phyloP scores from a whole-genome alignment of 2,329 filamentous ascomycete species.

The Daldinia eschscholtzii region DNA sequence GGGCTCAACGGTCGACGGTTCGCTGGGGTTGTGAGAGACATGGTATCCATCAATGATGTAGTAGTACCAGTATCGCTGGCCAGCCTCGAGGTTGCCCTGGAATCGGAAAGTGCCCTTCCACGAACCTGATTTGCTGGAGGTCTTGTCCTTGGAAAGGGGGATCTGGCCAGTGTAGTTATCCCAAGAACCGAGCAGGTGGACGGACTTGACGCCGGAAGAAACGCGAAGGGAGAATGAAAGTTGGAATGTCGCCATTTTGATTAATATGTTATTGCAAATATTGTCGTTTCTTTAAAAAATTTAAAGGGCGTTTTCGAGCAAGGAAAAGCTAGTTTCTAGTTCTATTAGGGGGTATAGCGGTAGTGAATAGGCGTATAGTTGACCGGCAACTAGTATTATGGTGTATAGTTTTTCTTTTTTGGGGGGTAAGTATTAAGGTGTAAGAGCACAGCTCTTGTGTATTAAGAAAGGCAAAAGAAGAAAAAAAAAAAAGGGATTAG shows the following conservation, averaged over 20 bases:
- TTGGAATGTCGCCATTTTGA: constrained; percentile 89
- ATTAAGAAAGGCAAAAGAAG: constrained; percentile 54
- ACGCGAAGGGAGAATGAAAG: constrained; percentile 96
- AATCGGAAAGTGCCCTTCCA: constrained; percentile 99
- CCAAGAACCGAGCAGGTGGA: constrained; percentile 97
- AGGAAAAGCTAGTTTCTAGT: constrained; percentile 67
- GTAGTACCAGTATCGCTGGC: constrained; percentile 99
- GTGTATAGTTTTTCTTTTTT: constrained; percentile 54
- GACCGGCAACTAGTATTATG: constrained; percentile 61
- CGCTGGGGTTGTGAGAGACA: constrained; percentile 94
- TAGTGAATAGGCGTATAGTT: constrained; percentile 59
- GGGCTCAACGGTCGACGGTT: constrained; percentile 90
- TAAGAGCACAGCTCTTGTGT: constrained; percentile 67
- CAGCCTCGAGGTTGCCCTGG: constrained; percentile 87
- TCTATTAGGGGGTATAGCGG: constrained; percentile 58
- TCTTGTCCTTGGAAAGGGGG: constrained; percentile 89
- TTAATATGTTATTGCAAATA: constrained; percentile 56
- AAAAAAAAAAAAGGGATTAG: constrained; percentile 56
- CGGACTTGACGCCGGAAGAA: constrained; percentile 95
- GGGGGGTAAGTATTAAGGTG: constrained; percentile 51
- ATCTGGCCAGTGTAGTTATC: constrained; percentile 97
- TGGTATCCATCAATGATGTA: constrained; percentile 99
- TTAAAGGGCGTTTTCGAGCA: constrained; percentile 64
- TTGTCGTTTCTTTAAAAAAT: constrained; percentile 55
- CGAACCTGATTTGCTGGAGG: constrained; percentile 84